Percentiles rank a stretch among this genome's conserved stretches.
Conservation (phyloP, 2,329 filamentous ascomycete genomes). For the Graphium sp. region DNA sequence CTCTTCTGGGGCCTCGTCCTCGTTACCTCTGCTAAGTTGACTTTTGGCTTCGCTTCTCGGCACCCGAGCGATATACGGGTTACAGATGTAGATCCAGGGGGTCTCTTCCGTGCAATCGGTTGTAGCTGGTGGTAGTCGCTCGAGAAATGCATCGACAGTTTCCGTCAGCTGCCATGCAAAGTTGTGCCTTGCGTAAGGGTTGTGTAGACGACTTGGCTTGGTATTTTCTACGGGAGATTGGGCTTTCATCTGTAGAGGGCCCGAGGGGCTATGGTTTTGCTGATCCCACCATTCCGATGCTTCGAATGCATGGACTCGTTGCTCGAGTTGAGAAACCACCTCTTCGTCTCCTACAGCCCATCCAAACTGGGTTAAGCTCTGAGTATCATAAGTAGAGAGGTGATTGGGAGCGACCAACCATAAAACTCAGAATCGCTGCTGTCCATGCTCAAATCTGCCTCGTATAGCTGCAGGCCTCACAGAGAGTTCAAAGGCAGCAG, state of each 20-base stretch:
- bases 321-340: conserved; percentile 26
- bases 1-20: conserved; percentile 30
- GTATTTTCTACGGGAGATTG: conserved; percentile 2
- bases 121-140: conserved; percentile 49
- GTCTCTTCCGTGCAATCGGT: conserved; percentile 26
- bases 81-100: conserved; percentile 60
- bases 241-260: conserved; percentile 2
- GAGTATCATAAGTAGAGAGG: conserved; percentile 1
- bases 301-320: conserved; percentile 33
- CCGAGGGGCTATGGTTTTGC: conserved; percentile 7
- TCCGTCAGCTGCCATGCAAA: conserved; percentile 49
- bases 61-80: conserved; percentile 33
- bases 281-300: conserved; percentile 28
- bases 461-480: no score
- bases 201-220: conserved; percentile 24
- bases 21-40: conserved; percentile 22
- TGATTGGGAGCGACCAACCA: conserved; percentile 4
- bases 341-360: conserved; percentile 32
- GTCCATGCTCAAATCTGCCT: conserved; percentile 4
- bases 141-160: conserved; percentile 45
- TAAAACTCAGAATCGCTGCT: conserved; percentile 10
- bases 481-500: no score
- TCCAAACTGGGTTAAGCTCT: no score
- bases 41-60: conserved; percentile 15
- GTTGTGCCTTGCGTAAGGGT: conserved; percentile 36